Conservation (phyloP, 2,329 filamentous ascomycete species). For the Fusarium compactum region DNA sequence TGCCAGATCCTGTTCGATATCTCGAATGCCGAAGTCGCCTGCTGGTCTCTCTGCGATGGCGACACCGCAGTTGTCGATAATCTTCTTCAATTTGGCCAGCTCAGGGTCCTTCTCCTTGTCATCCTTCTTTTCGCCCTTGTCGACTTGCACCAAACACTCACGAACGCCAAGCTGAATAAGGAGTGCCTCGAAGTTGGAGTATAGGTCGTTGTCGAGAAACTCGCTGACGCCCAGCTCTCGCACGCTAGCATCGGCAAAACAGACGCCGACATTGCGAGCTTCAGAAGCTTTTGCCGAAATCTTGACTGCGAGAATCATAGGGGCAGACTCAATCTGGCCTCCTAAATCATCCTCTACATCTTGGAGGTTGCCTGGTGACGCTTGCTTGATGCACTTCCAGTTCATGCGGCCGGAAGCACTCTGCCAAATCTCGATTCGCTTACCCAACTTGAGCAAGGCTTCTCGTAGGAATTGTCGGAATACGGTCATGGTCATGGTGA, state of each 20-base stretch:
- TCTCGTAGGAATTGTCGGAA: conserved; percentile 96
- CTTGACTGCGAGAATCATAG: conserved; percentile 95
- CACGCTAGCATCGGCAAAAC: conserved; percentile 97
- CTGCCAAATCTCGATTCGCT: conserved; percentile 90
- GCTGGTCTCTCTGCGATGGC: conserved; percentile 84
- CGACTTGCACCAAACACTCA: conserved; percentile 88
- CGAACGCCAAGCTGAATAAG: conserved; percentile 96
- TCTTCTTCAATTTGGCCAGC: conserved; percentile 84
- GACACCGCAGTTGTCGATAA: conserved; percentile 92
- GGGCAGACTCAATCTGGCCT: conserved; percentile 85
- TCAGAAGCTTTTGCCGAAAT: conserved; percentile 89
- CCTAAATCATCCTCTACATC: conserved; percentile 97
- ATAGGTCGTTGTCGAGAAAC: conserved; percentile 98
- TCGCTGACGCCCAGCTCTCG: conserved; percentile 96
- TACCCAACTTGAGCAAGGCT: conserved; percentile 90
- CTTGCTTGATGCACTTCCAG: conserved; percentile 92
- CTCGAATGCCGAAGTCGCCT: conserved; percentile 85
- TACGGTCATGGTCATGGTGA: conserved; percentile 94
- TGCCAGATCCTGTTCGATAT: conserved; percentile 95
- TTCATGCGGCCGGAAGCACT: conserved; percentile 81
- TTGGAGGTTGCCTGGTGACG: conserved; percentile 95
- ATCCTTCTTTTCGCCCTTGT: conserved; percentile 78
- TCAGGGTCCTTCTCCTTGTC: conserved; percentile 92
- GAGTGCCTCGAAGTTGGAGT: conserved; percentile 96
- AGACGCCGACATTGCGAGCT: conserved; percentile 89